Evolutionary conservation across 177 flowering plant species (phyloP), one percentile per base, ranked within the genome.

Genomic region (Vitis hybrid): DNA sequence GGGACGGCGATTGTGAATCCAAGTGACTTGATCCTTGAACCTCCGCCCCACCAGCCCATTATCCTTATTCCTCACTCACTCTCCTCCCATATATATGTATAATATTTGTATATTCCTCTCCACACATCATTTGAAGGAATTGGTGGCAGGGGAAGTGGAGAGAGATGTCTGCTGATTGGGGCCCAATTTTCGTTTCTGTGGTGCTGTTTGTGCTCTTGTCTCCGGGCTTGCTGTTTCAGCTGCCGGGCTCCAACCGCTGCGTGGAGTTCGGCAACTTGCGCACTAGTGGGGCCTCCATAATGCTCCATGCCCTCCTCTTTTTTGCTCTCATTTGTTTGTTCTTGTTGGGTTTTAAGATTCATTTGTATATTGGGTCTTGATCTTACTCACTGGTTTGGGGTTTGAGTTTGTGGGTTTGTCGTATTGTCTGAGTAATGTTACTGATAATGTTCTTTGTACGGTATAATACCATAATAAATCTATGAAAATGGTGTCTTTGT

Each of bases 151-250:
- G 52, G 11, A 11, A 62, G 65, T 39, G 26, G 49, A 49, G 10
- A 11, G 16, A 55, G 67, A 20, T 29, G 31, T 29, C 31, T 29
- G 31, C 73, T 19, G 81, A 84, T 50, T 84, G 87, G 88, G 88
- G 83, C 4, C 88, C 86, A 13, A 74, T 85, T 11, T 65, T 83
- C 12, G 79, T 85, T 13, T 78, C 86, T 1, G 85, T 78, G 73
- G 59, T 85, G 57, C 74, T 85, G 75, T 85, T 81, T 53, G 80
- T 85, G 70, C 68, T 85, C 69, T 55, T 85, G 20, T 60, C 85
- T 5, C 86, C 86, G 12, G 88, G 88, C 5, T 69, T 85, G 68
- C 68, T 85, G 70, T 85, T 79, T 55, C 89, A 83, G 77, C 9
- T 85, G 5, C 89, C 87, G 2, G 86, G 84, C 2, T 66, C 48